Base-by-base conservation (phyloP, 371 early-diverging fungal genomes). In the Lichtheimia hyalospora region DNA sequence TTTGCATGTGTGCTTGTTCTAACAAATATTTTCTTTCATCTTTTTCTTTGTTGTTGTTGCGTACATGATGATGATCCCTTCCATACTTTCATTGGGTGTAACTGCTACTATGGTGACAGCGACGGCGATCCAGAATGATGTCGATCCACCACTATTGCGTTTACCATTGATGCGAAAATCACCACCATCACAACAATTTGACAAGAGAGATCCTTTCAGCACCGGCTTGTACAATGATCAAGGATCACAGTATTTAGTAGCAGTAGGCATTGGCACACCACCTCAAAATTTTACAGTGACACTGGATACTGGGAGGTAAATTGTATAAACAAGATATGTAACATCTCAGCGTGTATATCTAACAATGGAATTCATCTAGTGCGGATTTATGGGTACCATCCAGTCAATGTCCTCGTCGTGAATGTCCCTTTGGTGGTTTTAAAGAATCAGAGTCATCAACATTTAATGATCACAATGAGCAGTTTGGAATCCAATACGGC, bases 261-360 rank as follows among this genome's bases (percentile, higher is more conserved):
- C 68, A 16, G 54, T 79, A 13, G 61, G 65, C 48, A 62, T 79
- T 41, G 79, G 79, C 15, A 68, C 75, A 3, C 79, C 79, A 16
- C 51, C 66, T 14, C 79, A 79, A 43, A 68, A 62, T 12, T 79
- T 79, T 40, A 63, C 70, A 4, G 75, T 79, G 3, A 69, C 74
- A 44, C 49, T 79, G 3, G 79, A 79, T 42, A 79, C 81, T 44
- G 81, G 81, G 63, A 80, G 80, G 80, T 73, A 71, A 52, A 41
- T 10, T n/a, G 43, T 57, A 48, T 70, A 2, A 62, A 64, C 49
- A n/a, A 5, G 15, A 44, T 44, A 15, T 6, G 6, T 18, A 43
- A 3, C 44, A 44, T n/a, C n/a, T n/a, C n/a, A n/a, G n/a, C n/a
- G n/a, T n/a, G n/a, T n/a, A 46, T n/a, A 46, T 46, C 15, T 14